These are phyloP conservation scores for Tetracladium setigerum DNA, from an alignment of 495 filamentous ascomycete genomes.

Conservation along the genomic window DNA sequence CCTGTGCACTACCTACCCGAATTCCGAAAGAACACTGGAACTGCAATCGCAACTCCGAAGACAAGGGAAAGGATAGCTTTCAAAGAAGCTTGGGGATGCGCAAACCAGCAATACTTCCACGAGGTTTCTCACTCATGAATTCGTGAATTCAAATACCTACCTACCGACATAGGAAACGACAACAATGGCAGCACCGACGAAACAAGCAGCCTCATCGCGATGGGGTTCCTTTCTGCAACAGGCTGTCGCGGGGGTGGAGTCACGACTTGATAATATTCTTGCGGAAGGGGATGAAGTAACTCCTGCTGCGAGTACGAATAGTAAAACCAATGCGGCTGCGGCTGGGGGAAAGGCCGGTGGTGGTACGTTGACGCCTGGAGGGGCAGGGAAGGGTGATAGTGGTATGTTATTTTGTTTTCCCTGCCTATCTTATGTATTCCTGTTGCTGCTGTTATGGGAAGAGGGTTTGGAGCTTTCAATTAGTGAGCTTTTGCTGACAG, in stretches of 20 bases:
- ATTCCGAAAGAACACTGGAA: no score
- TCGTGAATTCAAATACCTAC: no score
- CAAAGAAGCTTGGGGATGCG: no score
- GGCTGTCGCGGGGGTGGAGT: slow-evolving; percentile 90
- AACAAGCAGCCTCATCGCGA: slow-evolving; percentile 37
- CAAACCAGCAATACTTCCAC: no score
- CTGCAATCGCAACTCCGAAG: no score
- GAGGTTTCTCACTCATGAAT: no score
- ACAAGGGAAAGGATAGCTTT: no score
- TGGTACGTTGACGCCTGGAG: neutral
- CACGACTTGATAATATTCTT: slow-evolving; percentile 83
- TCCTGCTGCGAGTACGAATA: neutral
- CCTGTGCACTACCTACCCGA: no score
- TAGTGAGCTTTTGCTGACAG: neutral
- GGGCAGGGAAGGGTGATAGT: slow-evolving; percentile 6
- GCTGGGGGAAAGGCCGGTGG: slow-evolving; percentile 22
- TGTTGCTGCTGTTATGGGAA: neutral
- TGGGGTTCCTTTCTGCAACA: slow-evolving; percentile 86
- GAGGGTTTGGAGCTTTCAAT: slow-evolving; percentile 6
- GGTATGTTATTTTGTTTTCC: no score
- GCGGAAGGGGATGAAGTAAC: slow-evolving; percentile 67
- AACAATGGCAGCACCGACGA: slow-evolving; percentile 32
- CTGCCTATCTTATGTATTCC: no score
- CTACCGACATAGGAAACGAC: no score
- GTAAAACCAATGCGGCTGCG: slow-evolving; percentile 14